These are phyloP conservation scores for Aspergillus steynii DNA, from an alignment of 495 filamentous ascomycete species.

Conservation along the genomic window DNA sequence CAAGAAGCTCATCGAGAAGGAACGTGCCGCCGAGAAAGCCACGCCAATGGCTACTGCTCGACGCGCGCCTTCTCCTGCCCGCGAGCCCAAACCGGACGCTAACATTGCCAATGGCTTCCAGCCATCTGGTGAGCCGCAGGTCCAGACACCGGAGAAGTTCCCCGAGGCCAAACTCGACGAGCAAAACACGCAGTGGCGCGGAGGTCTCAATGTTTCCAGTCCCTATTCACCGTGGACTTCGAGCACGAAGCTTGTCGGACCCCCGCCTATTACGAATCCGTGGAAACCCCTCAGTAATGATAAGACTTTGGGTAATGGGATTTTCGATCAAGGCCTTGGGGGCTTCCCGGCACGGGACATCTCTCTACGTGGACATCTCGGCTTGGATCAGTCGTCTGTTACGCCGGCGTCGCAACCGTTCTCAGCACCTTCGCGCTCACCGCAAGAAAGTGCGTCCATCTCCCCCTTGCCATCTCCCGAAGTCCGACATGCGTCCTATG, in stretches of 20 bases:
- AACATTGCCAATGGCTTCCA: slow-evolving; percentile 30
- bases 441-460: slow-evolving; percentile 34
- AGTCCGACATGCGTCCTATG: slow-evolving; percentile 35
- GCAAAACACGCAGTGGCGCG: slow-evolving; percentile 39
- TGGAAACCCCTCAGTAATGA: slow-evolving; percentile 76
- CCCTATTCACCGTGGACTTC: slow-evolving; percentile 44
- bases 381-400: slow-evolving; percentile 40
- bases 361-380: slow-evolving; percentile 39
- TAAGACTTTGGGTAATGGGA: slow-evolving; percentile 74
- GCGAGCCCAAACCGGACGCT: slow-evolving; percentile 36
- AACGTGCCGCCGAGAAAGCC: slow-evolving; percentile 40
- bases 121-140: slow-evolving; percentile 21
- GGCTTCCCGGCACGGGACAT: slow-evolving; percentile 42
- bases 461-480: slow-evolving; percentile 39
- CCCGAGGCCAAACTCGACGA: slow-evolving; percentile 35
- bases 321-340: slow-evolving; percentile 65
- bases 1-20: slow-evolving; percentile 44
- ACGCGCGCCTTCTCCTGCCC: slow-evolving; percentile 34
- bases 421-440: slow-evolving; percentile 29
- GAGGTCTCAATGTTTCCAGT: slow-evolving; percentile 34
- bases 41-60: slow-evolving; percentile 23
- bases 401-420: slow-evolving; percentile 32
- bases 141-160: slow-evolving; percentile 18
- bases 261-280: slow-evolving; percentile 57
- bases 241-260: slow-evolving; percentile 32